Conservation (phyloP, 2,329 filamentous ascomycete genomes). For the Huntiella omanensis region DNA sequence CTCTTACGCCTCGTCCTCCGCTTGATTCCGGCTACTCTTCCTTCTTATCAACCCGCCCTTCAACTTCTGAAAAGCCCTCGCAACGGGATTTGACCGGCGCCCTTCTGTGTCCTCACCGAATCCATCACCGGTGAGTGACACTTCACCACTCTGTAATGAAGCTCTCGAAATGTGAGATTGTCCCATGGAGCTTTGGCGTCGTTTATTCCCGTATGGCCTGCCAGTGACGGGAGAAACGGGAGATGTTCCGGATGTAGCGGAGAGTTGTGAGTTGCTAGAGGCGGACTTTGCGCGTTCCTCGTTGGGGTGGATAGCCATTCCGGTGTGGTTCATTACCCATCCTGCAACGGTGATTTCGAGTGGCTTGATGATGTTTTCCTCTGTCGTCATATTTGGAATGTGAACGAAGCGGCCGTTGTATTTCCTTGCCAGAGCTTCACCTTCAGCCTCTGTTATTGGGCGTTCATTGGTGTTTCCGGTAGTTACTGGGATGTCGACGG, state of each 20-base stretch:
- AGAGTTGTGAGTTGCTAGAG: background rate
- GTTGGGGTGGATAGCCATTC: slow-evolving; percentile 6
- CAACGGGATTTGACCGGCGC: slow-evolving; percentile 1
- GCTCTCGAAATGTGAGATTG: background rate
- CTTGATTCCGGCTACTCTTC: background rate
- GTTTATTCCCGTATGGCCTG: background rate
- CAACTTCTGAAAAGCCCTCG: slow-evolving; percentile 3
- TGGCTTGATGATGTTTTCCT: slow-evolving; percentile 1
- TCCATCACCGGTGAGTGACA: background rate
- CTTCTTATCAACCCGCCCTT: slow-evolving; percentile 3
- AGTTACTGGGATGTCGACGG: background rate
- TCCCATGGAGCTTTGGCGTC: background rate
- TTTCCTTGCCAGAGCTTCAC: slow-evolving; percentile 2
- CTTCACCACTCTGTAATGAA: slow-evolving; percentile 3
- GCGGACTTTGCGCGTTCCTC: slow-evolving; percentile 1
- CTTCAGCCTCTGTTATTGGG: background rate
- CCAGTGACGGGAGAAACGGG: background rate
- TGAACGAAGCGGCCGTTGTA: slow-evolving; percentile 11
- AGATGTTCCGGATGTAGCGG: background rate
- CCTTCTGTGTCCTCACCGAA: background rate
- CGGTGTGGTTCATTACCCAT: slow-evolving; percentile 8
- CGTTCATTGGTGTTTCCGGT: slow-evolving; percentile 3
- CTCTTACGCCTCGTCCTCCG: background rate
- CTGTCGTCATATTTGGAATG: slow-evolving; percentile 1
- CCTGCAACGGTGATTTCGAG: slow-evolving; percentile 8